Base-by-base conservation (phyloP, 108 stramenopile species). In the Mediolabrus comicus region DNA sequence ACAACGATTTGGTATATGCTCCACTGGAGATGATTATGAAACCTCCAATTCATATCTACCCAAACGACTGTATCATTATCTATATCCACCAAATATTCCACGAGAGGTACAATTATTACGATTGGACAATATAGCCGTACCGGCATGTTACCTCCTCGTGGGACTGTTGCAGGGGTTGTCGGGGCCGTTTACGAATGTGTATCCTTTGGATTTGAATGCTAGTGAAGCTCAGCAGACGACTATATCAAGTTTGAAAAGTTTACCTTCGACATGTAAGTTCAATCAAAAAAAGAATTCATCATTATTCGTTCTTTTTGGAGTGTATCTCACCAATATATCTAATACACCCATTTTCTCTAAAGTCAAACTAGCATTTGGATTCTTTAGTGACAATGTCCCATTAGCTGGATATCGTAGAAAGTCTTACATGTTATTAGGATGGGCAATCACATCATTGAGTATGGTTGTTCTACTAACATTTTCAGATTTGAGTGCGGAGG, bases 201-300 rank as follows among this genome's bases (percentile, higher is more conserved):
- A 91, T 56, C 92, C 92, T 2, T 52, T 88, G 24, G 89, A 91
- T 76, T 72, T 94, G 34, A 76, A 72, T 43, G 92, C 92, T 14
- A 79, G 88, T 11, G 90, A 91, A 65, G 92, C 92, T 3, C 92
- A 94, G 41, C 90, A 94, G 57, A 80, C 87, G 9, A 89, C 88
- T 4, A 75, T 93, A 27, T 72, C 77, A 1, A 72, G 74, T 28
- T 59, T 93, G 19, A 83, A 84, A 52, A 79, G 80, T 52, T 62
- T 92, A 9, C 90, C 90, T 2, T 80, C 90, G 0, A 72, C 85
- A 5, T 87, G n/a, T n/a, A n/a, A n/a, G n/a, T n/a, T n/a, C n/a
- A n/a, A n/a, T n/a, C n/a, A n/a, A n/a, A n/a, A n/a, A n/a, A n/a
- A n/a, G n/a, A n/a, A n/a, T n/a, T n/a, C n/a, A n/a, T n/a, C n/a